Percentiles rank a stretch among this genome's conserved stretches.
Conservation (phyloP, 1,284 basidiomycete genomes). For the Fomitiporia mediterranea region DNA sequence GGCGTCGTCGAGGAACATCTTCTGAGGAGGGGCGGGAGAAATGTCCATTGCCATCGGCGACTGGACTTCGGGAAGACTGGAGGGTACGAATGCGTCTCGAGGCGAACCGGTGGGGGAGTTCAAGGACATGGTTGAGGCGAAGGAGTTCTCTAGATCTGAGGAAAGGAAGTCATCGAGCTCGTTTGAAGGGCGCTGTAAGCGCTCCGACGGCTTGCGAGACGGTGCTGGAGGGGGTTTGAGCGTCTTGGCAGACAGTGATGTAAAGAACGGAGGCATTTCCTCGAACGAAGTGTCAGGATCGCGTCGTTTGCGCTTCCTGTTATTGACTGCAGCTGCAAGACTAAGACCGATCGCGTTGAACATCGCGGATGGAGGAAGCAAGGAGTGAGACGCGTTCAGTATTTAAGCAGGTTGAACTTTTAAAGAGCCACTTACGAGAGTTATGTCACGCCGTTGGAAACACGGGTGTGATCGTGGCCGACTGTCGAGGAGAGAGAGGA, state of each 20-base stretch:
- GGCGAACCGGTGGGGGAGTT: constrained; percentile 56
- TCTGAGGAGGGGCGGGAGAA: constrained; percentile 53
- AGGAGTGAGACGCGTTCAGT: background rate
- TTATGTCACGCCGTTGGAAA: constrained; percentile 15
- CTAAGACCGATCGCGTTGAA: constrained; percentile 19
- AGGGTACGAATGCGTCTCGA: constrained; percentile 27
- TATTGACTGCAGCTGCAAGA: constrained; percentile 21
- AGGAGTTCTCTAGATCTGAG: constrained; percentile 72
- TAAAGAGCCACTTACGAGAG: constrained; percentile 11
- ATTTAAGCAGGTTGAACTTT: constrained; percentile 7
- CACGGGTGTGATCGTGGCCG: background rate
- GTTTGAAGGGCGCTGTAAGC: constrained; percentile 36
- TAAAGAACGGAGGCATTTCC: constrained; percentile 49
- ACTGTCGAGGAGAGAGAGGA: background rate
- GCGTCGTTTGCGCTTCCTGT: constrained; percentile 23
- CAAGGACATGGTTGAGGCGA: constrained; percentile 74
- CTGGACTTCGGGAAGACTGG: background rate
- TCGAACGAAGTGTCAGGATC: constrained; percentile 25
- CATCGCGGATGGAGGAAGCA: constrained; percentile 8
- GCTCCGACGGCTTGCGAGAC: constrained; percentile 43
- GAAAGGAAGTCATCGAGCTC: constrained; percentile 63
- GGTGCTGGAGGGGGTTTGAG: constrained; percentile 47
- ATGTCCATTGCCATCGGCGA: constrained; percentile 62
- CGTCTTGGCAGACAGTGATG: constrained; percentile 36
- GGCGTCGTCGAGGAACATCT: constrained; percentile 4